phyloP scores from a whole-genome alignment of 208 protist species.

The Blastocrithidia nonstop region DNA sequence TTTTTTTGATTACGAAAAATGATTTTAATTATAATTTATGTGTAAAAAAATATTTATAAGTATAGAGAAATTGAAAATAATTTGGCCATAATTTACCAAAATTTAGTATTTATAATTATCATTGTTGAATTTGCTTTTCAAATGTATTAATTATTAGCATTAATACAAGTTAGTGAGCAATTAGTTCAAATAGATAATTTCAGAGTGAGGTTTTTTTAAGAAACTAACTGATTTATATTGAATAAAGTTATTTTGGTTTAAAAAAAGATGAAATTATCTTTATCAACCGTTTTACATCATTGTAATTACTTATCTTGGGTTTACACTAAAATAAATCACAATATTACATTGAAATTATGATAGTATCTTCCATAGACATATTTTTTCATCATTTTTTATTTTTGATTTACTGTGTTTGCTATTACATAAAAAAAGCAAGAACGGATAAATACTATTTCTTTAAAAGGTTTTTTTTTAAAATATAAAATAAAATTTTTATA shows the following conservation, averaged over 20 bases:
- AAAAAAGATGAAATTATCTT: background rate
- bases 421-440: constrained; percentile 1
- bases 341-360: background rate
- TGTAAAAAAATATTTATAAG: background rate
- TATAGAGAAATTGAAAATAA: background rate
- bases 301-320: background rate
- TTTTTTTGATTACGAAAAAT: background rate
- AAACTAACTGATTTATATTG: background rate
- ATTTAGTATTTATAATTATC: too few species aligned
- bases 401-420: background rate
- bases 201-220: background rate
- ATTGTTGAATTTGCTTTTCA: too few species aligned
- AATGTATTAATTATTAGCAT: too few species aligned
- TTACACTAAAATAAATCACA: constrained; percentile 1
- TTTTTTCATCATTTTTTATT: background rate
- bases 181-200: too few species aligned
- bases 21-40: background rate
- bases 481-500: background rate
- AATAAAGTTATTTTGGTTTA: background rate
- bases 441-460: background rate
- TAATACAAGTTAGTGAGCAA: too few species aligned
- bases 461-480: background rate
- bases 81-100: too few species aligned
- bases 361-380: background rate
- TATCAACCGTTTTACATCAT: background rate